Percentiles rank a stretch among this genome's conserved stretches.
Evolutionary conservation across 345 rosid species (phyloP).

Genomic region (Pseudoturritis turrita): DNA sequence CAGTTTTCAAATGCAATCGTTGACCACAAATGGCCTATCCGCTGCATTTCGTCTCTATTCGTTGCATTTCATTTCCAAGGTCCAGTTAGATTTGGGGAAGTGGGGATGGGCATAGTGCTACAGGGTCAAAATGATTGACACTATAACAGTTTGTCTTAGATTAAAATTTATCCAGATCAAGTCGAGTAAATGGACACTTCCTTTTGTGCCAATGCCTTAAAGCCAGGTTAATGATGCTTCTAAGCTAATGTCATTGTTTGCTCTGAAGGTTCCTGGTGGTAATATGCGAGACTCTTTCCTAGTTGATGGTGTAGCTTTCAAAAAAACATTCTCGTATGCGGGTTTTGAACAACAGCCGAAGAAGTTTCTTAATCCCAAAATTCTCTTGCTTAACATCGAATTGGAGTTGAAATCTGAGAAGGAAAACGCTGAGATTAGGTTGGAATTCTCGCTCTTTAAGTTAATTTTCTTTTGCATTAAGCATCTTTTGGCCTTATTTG

Average conservation of each 20-base stretch:
- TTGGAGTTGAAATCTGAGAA: constrained; percentile 97
- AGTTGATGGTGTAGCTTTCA: constrained; percentile 97
- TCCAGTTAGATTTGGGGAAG: neutral
- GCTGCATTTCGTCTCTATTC: neutral
- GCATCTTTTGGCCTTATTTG: constrained; percentile 4
- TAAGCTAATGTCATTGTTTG: constrained; percentile 18
- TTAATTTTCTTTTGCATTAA: neutral
- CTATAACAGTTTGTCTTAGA: neutral
- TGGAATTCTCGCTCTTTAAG: constrained; percentile 2
- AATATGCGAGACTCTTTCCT: constrained; percentile 95
- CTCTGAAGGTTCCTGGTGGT: constrained; percentile 88
- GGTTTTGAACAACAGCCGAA: constrained; percentile 99
- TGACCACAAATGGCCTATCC: neutral
- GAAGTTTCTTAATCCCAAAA: constrained; percentile 75
- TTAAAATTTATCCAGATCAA: neutral
- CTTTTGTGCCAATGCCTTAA: neutral
- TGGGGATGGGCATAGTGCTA: neutral
- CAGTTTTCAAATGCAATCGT: neutral
- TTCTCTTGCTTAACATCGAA: constrained; percentile 84
- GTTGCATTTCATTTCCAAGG: neutral
- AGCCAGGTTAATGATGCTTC: neutral
- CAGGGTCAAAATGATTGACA: neutral
- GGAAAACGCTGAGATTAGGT: constrained; percentile 99
- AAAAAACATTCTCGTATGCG: constrained; percentile 98
- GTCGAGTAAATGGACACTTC: neutral